phyloP scores from a whole-genome alignment of 345 rosid genomes.

The Arabidopsis thaliana region TAIR10.1 NC_003070.9:7343001-7343500 shows the following conservation, averaged over 20 bases:
- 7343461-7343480: background rate
- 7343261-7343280: background rate
- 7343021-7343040: slow-evolving; percentile 11
- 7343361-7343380: background rate
- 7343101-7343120: slow-evolving; percentile 13
- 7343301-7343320: background rate
- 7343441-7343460: background rate
- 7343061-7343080: slow-evolving; percentile 28
- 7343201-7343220: slow-evolving; percentile 2
- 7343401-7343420: no score
- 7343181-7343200: background rate
- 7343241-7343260: background rate
- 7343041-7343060: slow-evolving; percentile 1
- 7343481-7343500: background rate
- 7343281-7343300: background rate
- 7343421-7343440: no score
- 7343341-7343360: background rate
- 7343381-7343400: background rate
- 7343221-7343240: background rate
- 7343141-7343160: background rate
- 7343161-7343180: slow-evolving; percentile 1
- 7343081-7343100: slow-evolving; percentile 19
- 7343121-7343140: slow-evolving; percentile 6
- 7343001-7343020: slow-evolving; percentile 3
- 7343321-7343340: background rate